Percentiles rank a stretch among this genome's conserved stretches.
Conservation (phyloP, 2,329 filamentous ascomycete species). For the Ophiostoma piceae region DNA sequence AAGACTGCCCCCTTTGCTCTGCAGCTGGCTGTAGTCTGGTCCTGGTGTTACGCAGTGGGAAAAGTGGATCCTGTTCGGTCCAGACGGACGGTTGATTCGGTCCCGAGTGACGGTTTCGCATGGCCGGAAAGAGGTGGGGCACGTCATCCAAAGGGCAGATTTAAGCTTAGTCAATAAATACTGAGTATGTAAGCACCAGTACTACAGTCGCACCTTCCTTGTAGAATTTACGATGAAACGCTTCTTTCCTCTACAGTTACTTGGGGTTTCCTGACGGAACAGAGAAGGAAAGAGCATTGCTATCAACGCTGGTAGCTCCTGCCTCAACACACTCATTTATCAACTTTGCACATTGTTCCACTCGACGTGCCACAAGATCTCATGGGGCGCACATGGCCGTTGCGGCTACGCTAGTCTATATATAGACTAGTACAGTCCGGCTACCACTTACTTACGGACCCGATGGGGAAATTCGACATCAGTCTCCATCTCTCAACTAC, state of each 20-base stretch:
- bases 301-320: not conserved
- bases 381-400: not conserved
- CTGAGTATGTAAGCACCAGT: not conserved
- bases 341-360: not conserved
- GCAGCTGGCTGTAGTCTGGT: not conserved
- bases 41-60: not conserved
- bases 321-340: not conserved
- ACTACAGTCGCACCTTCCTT: not conserved
- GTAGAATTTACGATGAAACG: not conserved
- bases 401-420: not conserved
- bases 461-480: slow-evolving; percentile 1
- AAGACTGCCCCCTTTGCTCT: not conserved
- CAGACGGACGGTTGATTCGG: slow-evolving; percentile 24
- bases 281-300: not conserved
- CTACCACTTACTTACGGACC: not conserved
- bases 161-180: not conserved
- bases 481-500: not conserved
- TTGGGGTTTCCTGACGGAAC: not conserved
- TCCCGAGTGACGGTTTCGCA: slow-evolving; percentile 21
- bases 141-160: not conserved
- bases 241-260: too few relatives aligned
- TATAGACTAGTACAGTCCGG: not conserved
- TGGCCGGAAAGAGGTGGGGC: slow-evolving; percentile 18
- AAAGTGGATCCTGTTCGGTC: slow-evolving; percentile 10
- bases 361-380: not conserved